phyloP scores from a whole-genome alignment of 331 rosid genomes.

The Malus hybrid region DNA sequence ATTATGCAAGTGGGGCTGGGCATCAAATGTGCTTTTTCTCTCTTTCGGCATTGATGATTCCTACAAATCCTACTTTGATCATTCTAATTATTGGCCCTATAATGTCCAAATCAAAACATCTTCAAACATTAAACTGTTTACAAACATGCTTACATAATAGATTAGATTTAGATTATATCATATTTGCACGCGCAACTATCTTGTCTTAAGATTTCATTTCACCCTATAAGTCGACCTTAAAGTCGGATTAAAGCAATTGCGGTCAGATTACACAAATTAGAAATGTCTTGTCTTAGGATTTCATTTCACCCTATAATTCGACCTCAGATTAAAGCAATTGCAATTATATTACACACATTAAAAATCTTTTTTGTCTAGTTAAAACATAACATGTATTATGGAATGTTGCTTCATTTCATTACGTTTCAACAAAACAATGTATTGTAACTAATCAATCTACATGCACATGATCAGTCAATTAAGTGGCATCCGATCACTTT shows the following conservation, averaged over 20 bases:
- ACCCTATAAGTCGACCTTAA: too few species aligned
- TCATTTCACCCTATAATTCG: too few species aligned
- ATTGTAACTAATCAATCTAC: not conserved
- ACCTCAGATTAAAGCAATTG: too few species aligned
- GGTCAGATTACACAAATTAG: too few species aligned
- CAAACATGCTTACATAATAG: slow-evolving; percentile 9
- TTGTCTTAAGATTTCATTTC: slow-evolving; percentile 8
- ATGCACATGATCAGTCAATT: not conserved
- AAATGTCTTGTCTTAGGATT: slow-evolving; percentile 12
- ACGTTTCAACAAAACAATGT: not conserved
- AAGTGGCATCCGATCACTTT: too few species aligned
- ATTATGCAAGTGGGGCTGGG: not conserved
- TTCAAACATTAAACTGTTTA: slow-evolving; percentile 4
- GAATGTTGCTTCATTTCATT: not conserved
- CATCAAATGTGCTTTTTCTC: not conserved
- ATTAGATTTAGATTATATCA: not conserved
- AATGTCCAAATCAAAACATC: slow-evolving; percentile 59
- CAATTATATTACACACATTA: too few species aligned
- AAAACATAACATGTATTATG: not conserved
- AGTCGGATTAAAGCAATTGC: too few species aligned
- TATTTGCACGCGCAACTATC: slow-evolving; percentile 21
- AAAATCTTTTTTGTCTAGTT: not conserved
- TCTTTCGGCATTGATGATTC: slow-evolving; percentile 31
- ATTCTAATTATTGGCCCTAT: slow-evolving; percentile 34
- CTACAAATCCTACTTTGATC: slow-evolving; percentile 23